Base-by-base conservation (phyloP, 257 asterid genomes). In the Solanum paucissectum region DNA sequence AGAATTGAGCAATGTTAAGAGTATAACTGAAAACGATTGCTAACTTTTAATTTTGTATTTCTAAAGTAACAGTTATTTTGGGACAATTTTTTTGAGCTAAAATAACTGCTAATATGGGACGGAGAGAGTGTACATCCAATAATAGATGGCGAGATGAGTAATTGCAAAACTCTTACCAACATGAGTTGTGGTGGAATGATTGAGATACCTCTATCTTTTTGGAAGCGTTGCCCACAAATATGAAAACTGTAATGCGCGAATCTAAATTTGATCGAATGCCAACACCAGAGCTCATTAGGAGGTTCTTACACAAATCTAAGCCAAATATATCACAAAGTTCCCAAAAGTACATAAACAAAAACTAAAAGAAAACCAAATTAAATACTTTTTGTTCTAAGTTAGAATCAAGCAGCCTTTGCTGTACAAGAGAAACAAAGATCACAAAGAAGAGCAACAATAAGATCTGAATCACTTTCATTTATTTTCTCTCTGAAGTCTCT, bases 371-470 rank as follows among this genome's bases (percentile, higher is more conserved):
- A 42, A 77, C 23, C 37, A 25, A 77, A 40, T 13, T 37, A 9
- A 44, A 46, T 44, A 27, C 18, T 16, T 46, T 55, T 46, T 44
- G 2, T 2, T 79, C 25, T 16, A 79, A 12, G 38, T 79, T 44
- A 81, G 18, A n/a, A 9, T 81, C n/a, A 81, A 46, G 85, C 85
- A 46, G 85, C 85, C 68, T 46, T 81, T 29, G 85, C 85, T 46
- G 85, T 81, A 46, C 85, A 81, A 81, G 42, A 20, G 68, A 46
- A 81, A 46, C 68, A 49, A 25, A 76, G 34, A 76, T 40, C 60
- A 3, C 12, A 6, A 46, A 81, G 40, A 46, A 44, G 10, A 27
- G 27, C 42, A 81, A 58, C 68, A 81, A 46, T 29, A 46, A 81
- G 40, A 46, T 81, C 27, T 81, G 18, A 36, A 81, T 79, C 64